These are phyloP conservation scores for Dissoconium aciculare DNA, from an alignment of 2,329 filamentous ascomycete genomes.

Conservation along the genomic window DNA sequence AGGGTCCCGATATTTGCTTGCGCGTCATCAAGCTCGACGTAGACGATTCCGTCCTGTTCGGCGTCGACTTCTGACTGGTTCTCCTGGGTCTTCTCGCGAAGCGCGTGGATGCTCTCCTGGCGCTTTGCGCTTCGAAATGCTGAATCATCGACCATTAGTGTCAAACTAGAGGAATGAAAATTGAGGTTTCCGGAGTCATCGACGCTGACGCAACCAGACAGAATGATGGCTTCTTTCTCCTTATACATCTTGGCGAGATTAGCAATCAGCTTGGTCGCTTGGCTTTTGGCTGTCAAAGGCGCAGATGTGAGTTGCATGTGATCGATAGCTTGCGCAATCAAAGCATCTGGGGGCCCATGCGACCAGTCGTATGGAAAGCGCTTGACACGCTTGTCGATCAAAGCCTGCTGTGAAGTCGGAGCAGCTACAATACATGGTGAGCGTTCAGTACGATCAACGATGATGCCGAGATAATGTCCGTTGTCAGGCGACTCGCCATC, in stretches of 20 bases:
- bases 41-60: slow-evolving; percentile 61
- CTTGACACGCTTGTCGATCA: slow-evolving; percentile 31
- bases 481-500: slow-evolving; percentile 16
- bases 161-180: slow-evolving; percentile 39
- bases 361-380: slow-evolving; percentile 50
- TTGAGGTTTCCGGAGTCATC: slow-evolving; percentile 22
- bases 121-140: slow-evolving; percentile 48
- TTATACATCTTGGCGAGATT: slow-evolving; percentile 45
- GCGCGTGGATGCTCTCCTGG: slow-evolving; percentile 44
- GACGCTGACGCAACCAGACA: slow-evolving; percentile 38
- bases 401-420: slow-evolving; percentile 32
- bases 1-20: slow-evolving; percentile 59
- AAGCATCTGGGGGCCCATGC: slow-evolving; percentile 26
- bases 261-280: slow-evolving; percentile 34
- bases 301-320: slow-evolving; percentile 40
- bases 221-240: slow-evolving; percentile 49
- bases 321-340: slow-evolving; percentile 30
- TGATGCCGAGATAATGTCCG: slow-evolving; percentile 42
- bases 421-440: slow-evolving; percentile 51
- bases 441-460: slow-evolving; percentile 47
- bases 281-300: slow-evolving; percentile 29
- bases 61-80: slow-evolving; percentile 45
- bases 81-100: slow-evolving; percentile 39
- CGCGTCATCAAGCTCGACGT: slow-evolving; percentile 39
- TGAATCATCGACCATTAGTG: slow-evolving; percentile 56